Base-by-base conservation (phyloP, 208 protist species). In the Chromosphaera perkinsii region DNA sequence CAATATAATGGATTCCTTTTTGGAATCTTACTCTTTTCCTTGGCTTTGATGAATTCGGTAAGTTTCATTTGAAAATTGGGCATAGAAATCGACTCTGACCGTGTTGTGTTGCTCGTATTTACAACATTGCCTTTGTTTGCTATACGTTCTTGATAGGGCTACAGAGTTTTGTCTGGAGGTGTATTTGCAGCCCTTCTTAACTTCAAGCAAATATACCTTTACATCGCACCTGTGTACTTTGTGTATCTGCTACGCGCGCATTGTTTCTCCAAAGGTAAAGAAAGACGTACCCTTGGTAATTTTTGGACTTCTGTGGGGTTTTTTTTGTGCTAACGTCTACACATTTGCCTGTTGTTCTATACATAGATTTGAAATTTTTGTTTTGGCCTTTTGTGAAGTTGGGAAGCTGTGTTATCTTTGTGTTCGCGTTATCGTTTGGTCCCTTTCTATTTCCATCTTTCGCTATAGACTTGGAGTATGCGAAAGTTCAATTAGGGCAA, bases 1-100 rank as follows among this genome's bases (percentile, higher is more conserved):
- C 90, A 93, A 75, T 93, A 93, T 63, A 93, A 93, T 74, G 84
- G 85, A 17, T 69, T 93, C 24, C 60, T 93, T 3, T 52, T 88
- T 22, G 84, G 74, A 31, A 47, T 91, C 20, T 47, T 91, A 7
- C 40, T 91, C 1, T 36, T 88, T 5, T 73, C 76, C 32, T 49
- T 76, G 39, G 56, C 45, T 24, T n/a, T 32, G 32, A 36, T 75
- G 29, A n/a, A n/a, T n/a, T n/a, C n/a, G n/a, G n/a, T n/a, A n/a
- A n/a, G n/a, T n/a, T n/a, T n/a, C n/a, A n/a, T n/a, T n/a, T n/a
- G n/a, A n/a, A n/a, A n/a, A n/a, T n/a, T n/a, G n/a, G n/a, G n/a
- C n/a, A n/a, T n/a, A n/a, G n/a, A n/a, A n/a, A n/a, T n/a, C n/a
- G n/a, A n/a, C n/a, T n/a, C n/a, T n/a, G n/a, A n/a, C n/a, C n/a